A percentile compares a stretch with the other conserved stretches of the same genome.
These are phyloP conservation scores for Haplosporangium sp. DNA, from an alignment of 371 early-diverging fungal species.

Conservation along the genomic window DNA sequence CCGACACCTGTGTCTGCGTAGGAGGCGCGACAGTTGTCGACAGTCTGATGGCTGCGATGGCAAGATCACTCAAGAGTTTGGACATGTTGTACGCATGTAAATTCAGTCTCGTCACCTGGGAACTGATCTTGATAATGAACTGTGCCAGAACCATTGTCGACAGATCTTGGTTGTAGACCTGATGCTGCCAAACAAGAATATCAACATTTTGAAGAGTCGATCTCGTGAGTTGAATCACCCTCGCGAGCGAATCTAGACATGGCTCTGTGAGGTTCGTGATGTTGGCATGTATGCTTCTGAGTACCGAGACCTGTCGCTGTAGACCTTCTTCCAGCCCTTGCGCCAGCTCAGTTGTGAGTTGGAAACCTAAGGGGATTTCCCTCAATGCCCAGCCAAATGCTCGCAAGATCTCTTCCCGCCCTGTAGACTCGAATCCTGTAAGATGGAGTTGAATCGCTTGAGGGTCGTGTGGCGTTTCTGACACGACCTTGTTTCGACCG, in stretches of 20 bases:
- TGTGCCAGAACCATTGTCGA: constrained; percentile 7
- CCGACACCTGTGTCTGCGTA: neutral
- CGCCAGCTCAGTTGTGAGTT: constrained; percentile 5
- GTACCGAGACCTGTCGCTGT: constrained; percentile 3
- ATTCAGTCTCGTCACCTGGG: constrained; percentile 25
- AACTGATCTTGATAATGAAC: constrained; percentile 15
- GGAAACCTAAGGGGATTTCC: constrained; percentile 13
- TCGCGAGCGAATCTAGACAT: constrained; percentile 12
- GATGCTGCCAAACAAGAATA: neutral
- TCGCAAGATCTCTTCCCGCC: constrained; percentile 17
- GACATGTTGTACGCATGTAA: constrained; percentile 10
- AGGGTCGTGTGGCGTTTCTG: constrained; percentile 6
- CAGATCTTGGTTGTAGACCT: neutral
- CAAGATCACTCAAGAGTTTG: constrained; percentile 9
- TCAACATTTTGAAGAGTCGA: constrained; percentile 12
- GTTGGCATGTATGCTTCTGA: constrained; percentile 13
- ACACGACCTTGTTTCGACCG: constrained; percentile 11
- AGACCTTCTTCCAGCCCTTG: constrained; percentile 8
- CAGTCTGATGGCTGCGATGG: constrained; percentile 1
- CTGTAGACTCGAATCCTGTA: constrained; percentile 8
- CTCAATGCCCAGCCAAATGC: constrained; percentile 26
- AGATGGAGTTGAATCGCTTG: constrained; percentile 7
- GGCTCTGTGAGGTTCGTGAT: constrained; percentile 15
- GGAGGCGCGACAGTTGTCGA: neutral
- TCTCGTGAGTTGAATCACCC: constrained; percentile 7